phyloP scores from a whole-genome alignment of 768 basidiomycete species.

The Termitomyces heimii region DNA sequence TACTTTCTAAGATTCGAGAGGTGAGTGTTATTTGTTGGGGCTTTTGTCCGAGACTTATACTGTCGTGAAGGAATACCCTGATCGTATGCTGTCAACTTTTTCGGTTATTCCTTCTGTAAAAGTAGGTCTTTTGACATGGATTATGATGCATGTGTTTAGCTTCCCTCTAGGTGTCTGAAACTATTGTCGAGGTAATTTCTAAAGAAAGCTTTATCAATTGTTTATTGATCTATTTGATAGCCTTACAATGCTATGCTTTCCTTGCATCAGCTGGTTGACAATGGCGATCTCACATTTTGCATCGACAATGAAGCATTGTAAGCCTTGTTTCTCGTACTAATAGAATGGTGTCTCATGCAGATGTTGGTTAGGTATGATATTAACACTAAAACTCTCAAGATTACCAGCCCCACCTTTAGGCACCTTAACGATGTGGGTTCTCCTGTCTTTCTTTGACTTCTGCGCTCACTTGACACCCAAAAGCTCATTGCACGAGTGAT shows the following conservation, averaged over 20 bases:
- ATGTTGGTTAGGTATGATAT: conserved; percentile 58
- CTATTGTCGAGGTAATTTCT: conserved; percentile 54
- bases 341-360: neutral
- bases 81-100: conserved; percentile 51
- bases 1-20: conserved; percentile 80
- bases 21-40: conserved; percentile 21
- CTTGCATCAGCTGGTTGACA: conserved; percentile 85
- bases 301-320: conserved; percentile 87
- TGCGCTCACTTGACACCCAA: neutral
- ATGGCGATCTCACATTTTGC: conserved; percentile 77
- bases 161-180: conserved; percentile 40
- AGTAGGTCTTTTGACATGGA: conserved; percentile 14
- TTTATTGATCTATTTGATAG: conserved; percentile 50
- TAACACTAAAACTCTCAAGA: conserved; percentile 56
- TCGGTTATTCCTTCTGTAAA: conserved; percentile 51
- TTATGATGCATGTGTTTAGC: neutral
- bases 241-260: conserved; percentile 86
- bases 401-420: conserved; percentile 55
- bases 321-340: conserved; percentile 17
- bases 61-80: conserved; percentile 41
- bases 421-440: conserved; percentile 63
- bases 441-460: neutral
- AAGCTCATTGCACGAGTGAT: conserved; percentile 81
- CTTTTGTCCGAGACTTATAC: conserved; percentile 1
- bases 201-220: conserved; percentile 7